phyloP scores from a whole-genome alignment of 1,139 yeast species.

The Zygoascus meyerae region DNA sequence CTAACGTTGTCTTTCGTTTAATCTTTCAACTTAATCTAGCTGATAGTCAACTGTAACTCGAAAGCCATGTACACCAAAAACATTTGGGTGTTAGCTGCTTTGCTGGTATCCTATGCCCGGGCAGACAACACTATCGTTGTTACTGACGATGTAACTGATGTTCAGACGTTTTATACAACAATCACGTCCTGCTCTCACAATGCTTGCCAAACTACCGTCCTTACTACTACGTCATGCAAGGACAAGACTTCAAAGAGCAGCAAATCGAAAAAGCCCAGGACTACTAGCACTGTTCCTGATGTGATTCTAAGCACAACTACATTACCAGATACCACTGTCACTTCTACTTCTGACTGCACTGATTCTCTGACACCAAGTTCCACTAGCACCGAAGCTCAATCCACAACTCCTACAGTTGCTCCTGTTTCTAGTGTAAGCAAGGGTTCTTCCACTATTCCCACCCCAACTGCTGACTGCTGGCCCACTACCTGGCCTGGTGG shows the following conservation, averaged over 20 bases:
- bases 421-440: neutral
- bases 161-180: constrained; percentile 1
- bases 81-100: neutral
- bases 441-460: neutral
- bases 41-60: too few relatives aligned
- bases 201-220: constrained; percentile 1
- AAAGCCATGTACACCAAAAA: neutral
- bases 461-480: neutral
- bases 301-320: constrained; percentile 4
- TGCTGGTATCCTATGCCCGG: neutral
- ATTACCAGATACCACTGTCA: constrained; percentile 1
- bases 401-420: neutral
- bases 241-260: neutral
- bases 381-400: neutral
- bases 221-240: neutral
- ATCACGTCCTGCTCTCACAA: constrained; percentile 3
- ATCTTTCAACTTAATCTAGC: neutral
- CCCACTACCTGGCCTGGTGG: constrained; percentile 7
- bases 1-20: neutral
- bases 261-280: neutral
- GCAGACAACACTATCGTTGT: constrained; percentile 1
- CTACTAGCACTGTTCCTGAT: neutral
- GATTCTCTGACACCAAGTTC: constrained; percentile 2
- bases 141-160: constrained; percentile 1
- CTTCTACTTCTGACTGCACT: constrained; percentile 5